phyloP scores from a whole-genome alignment of 108 stramenopile species.

The Chaetoceros tenuissimus region DNA sequence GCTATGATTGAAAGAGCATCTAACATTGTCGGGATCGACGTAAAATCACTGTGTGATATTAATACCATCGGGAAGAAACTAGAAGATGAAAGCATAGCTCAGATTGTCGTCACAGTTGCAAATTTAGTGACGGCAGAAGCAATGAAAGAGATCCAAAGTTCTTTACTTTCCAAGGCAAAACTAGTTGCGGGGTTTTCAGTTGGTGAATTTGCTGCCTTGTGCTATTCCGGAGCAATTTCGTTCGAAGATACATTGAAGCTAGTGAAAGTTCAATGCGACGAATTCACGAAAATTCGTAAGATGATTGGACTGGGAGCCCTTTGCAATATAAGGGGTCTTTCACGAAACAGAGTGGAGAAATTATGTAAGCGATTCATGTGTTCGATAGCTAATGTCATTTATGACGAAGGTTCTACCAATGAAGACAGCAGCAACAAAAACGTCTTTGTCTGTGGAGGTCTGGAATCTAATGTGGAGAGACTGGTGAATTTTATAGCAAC shows the following conservation, averaged over 20 bases:
- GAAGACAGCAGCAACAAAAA: slow-evolving; percentile 8
- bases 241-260: slow-evolving; percentile 10
- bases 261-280: slow-evolving; percentile 7
- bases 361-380: slow-evolving; percentile 7
- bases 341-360: background rate
- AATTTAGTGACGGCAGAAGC: slow-evolving; percentile 9
- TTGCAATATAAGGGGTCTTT: slow-evolving; percentile 12
- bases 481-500: too few species aligned
- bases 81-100: slow-evolving; percentile 12
- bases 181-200: slow-evolving; percentile 13
- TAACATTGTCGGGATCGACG: slow-evolving; percentile 3
- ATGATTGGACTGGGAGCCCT: too few species aligned
- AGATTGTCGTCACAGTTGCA: slow-evolving; percentile 11
- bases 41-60: background rate
- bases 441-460: slow-evolving; percentile 20
- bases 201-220: slow-evolving; percentile 16
- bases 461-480: too few species aligned
- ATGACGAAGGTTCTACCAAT: slow-evolving; percentile 11
- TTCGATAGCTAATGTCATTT: slow-evolving; percentile 15
- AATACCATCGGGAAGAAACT: slow-evolving; percentile 4
- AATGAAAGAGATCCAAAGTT: slow-evolving; percentile 9
- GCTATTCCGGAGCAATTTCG: slow-evolving; percentile 12
- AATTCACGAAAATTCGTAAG: slow-evolving; percentile 1
- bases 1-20: too few species aligned
- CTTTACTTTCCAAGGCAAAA: slow-evolving; percentile 9